Conservation (phyloP, 2,329 filamentous ascomycete genomes). For the Emmonsiellopsis sp. region DNA sequence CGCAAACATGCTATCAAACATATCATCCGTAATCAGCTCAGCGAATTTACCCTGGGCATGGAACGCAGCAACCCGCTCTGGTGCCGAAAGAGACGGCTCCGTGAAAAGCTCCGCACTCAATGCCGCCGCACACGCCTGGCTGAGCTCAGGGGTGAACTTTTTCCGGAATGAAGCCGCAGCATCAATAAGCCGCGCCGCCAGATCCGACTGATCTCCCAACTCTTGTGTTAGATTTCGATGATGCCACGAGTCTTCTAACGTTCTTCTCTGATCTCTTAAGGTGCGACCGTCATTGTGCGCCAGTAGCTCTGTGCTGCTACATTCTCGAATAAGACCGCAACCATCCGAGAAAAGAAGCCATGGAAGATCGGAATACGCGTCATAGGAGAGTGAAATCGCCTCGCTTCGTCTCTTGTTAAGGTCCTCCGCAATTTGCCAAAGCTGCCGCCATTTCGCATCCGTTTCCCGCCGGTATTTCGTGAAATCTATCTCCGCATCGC, state of each 20-base stretch:
- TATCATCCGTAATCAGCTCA: slow-evolving; percentile 72
- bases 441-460: slow-evolving; percentile 79
- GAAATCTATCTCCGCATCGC: slow-evolving; percentile 60
- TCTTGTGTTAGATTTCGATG: slow-evolving; percentile 35
- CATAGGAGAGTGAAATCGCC: slow-evolving; percentile 67
- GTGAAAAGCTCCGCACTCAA: slow-evolving; percentile 66
- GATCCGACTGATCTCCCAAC: slow-evolving; percentile 45
- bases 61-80: slow-evolving; percentile 67
- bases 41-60: slow-evolving; percentile 71
- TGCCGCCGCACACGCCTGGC: slow-evolving; percentile 58
- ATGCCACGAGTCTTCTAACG: slow-evolving; percentile 33
- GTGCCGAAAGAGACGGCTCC: slow-evolving; percentile 59
- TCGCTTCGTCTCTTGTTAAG: slow-evolving; percentile 80
- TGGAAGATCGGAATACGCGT: slow-evolving; percentile 59
- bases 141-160: slow-evolving; percentile 59
- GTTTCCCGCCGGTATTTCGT: slow-evolving; percentile 64
- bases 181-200: slow-evolving; percentile 55
- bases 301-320: slow-evolving; percentile 67
- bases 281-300: slow-evolving; percentile 54
- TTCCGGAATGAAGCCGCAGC: slow-evolving; percentile 63
- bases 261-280: slow-evolving; percentile 28
- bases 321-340: slow-evolving; percentile 68
- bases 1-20: slow-evolving; percentile 60
- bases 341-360: slow-evolving; percentile 82
- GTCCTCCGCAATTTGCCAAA: slow-evolving; percentile 77